These are phyloP conservation scores for Trametes gibbosa DNA, from an alignment of 768 basidiomycete genomes.

Conservation along the genomic window DNA sequence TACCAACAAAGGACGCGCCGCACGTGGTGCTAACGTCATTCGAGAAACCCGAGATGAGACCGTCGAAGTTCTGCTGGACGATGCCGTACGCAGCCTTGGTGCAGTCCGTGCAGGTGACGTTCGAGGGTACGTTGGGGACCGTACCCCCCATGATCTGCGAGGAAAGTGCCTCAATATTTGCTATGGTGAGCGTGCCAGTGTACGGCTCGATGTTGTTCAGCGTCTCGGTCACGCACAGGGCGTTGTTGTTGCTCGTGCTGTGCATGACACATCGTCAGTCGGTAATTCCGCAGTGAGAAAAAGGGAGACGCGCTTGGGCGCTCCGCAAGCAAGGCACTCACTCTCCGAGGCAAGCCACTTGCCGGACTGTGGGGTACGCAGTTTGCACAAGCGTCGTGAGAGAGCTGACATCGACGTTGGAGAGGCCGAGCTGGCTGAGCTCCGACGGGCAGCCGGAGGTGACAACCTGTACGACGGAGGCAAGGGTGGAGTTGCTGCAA, in stretches of 20 bases:
- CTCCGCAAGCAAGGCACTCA: constrained; percentile 34
- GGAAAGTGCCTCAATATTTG: constrained; percentile 20
- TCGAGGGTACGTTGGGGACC: constrained; percentile 22
- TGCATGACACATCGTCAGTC: background rate
- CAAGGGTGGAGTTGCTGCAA: constrained; percentile 61
- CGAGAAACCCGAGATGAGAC: constrained; percentile 17
- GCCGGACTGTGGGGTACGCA: constrained; percentile 55
- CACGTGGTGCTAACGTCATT: constrained; percentile 24
- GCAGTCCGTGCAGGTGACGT: constrained; percentile 34
- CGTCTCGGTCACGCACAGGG: constrained; percentile 56
- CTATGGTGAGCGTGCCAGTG: constrained; percentile 28
- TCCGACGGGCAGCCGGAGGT: constrained; percentile 50
- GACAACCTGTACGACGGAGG: constrained; percentile 51
- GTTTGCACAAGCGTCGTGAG: constrained; percentile 40
- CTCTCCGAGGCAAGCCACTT: constrained; percentile 64
- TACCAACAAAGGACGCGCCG: constrained; percentile 32
- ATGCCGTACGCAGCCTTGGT: constrained; percentile 32
- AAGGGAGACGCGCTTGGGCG: background rate
- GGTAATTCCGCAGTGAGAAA: background rate
- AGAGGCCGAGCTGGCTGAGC: constrained; percentile 28
- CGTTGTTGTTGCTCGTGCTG: constrained; percentile 37
- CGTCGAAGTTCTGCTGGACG: constrained; percentile 23
- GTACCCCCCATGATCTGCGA: constrained; percentile 14
- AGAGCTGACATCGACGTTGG: constrained; percentile 13
- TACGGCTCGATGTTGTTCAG: constrained; percentile 49